Evolutionary conservation across 2,329 filamentous ascomycete species (phyloP), one percentile per base, ranked within the genome.

Genomic region (Talaromyces sp.): DNA sequence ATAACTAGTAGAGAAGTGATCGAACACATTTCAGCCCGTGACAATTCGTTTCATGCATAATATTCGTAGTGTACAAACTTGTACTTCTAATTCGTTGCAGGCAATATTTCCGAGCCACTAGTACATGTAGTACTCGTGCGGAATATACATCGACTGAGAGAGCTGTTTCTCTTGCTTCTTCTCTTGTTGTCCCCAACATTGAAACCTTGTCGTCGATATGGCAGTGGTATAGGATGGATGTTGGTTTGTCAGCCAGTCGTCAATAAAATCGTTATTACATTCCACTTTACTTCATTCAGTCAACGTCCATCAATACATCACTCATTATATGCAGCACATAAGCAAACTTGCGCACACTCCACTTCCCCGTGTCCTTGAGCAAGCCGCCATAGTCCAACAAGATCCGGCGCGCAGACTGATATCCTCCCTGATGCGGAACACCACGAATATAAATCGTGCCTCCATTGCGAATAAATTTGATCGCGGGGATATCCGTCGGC

Each of bases 301-400:
- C 73, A 44, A 73, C 68, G 50, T 75, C 73, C 71, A 75, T 72
- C 33, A 76, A 64, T 9, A 75, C 73, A 71, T 84, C 82, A 66
- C 81, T 83, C 82, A 84, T 83, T 31, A 83, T 83, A 65, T 82
- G 79, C 56, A 84, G 68, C 57, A 84, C 81, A 65, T 82, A 78
- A 3, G 77, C 80, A 65, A 82, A 81, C 2, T 81, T 81, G 60
- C 78, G 73, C 51, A 79, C 77, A 64, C 79, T 81, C 80, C 82
- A 82, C 40, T 80, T 77, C 14, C 80, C 81, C 57, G 82, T 79
- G 47, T 82, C 82, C 61, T 83, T 82, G 69, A 84, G 76, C 14
- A 84, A 70, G 50, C 79, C 77, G 3, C 81, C 81, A 67, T 81
- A 84, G 65, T 83, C 81, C 16, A 83, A 70, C 31, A 84, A 65